These are phyloP conservation scores for Suhomyces vadensis DNA, from an alignment of 805 yeast species.

Conservation along the genomic window DNA sequence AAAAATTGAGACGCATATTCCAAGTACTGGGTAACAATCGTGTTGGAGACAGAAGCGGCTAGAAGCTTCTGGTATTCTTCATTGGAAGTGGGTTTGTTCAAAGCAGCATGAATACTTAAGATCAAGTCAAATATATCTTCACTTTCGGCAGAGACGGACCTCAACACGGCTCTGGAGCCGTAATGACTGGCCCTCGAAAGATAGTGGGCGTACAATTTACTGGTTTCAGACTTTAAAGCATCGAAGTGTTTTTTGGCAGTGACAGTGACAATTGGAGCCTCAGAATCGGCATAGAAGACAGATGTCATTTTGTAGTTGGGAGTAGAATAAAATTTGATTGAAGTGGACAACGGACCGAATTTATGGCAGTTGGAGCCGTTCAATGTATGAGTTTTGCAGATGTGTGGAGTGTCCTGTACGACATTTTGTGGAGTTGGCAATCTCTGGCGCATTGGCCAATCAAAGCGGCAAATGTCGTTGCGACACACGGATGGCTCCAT, in stretches of 20 bases:
- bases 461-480: neutral
- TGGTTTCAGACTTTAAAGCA: slow-evolving; percentile 56
- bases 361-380: neutral
- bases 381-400: neutral
- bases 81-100: slow-evolving; percentile 44
- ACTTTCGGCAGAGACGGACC: slow-evolving; percentile 82
- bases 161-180: slow-evolving; percentile 76
- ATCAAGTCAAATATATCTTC: slow-evolving; percentile 74
- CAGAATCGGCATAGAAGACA: slow-evolving; percentile 36
- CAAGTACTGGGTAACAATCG: slow-evolving; percentile 49
- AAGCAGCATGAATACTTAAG: slow-evolving; percentile 53
- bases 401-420: too few relatives aligned
- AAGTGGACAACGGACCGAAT: neutral
- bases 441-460: neutral
- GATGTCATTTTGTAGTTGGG: slow-evolving; percentile 1
- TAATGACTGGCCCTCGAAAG: slow-evolving; percentile 81
- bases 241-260: slow-evolving; percentile 71
- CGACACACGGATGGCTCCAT: too few relatives aligned
- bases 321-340: neutral
- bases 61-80: slow-evolving; percentile 42
- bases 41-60: slow-evolving; percentile 28
- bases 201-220: slow-evolving; percentile 73
- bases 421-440: neutral
- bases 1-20: slow-evolving; percentile 77
- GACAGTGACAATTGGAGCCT: slow-evolving; percentile 45